Percentiles rank a stretch among this genome's conserved stretches.
These are phyloP conservation scores for Orbilia quercus DNA, from an alignment of 2,329 filamentous ascomycete species.

Conservation along the genomic window DNA sequence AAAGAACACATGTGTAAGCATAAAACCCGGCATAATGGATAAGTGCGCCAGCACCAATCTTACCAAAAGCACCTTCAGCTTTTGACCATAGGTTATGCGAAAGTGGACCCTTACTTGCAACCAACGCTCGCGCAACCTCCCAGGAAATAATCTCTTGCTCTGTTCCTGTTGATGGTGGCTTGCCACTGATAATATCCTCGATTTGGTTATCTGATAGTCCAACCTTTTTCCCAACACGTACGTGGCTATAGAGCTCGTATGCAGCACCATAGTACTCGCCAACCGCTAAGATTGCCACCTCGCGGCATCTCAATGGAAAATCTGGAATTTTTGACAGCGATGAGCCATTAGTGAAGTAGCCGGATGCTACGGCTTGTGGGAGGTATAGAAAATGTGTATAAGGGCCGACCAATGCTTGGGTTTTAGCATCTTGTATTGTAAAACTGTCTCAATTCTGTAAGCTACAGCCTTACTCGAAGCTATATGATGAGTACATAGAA, in stretches of 20 bases:
- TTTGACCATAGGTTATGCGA: conserved; percentile 19
- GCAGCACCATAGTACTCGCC: conserved; percentile 28
- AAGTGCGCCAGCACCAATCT: conserved; percentile 10
- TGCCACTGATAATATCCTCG: conserved; percentile 23
- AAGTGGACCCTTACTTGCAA: conserved; percentile 21
- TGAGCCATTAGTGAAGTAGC: conserved; percentile 1
- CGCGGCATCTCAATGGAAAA: conserved; percentile 26
- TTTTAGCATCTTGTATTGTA: conserved; percentile 21
- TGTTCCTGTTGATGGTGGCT: conserved; percentile 17
- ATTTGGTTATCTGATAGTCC: conserved; percentile 32
- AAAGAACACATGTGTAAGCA: conserved; percentile 29
- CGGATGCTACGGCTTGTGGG: conserved; percentile 1
- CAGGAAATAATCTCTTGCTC: conserved; percentile 30
- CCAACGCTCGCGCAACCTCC: conserved; percentile 27
- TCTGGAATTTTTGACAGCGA: conserved; percentile 14
- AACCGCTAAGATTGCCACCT: conserved; percentile 31
- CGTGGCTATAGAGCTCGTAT: conserved; percentile 36
- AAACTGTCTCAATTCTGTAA: conserved; percentile 8
- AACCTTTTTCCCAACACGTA: conserved; percentile 18
- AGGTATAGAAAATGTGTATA: conserved; percentile 37
- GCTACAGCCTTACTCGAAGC: too few species aligned
- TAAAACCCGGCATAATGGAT: conserved; percentile 42
- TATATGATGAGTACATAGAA: background rate
- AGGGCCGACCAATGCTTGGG: conserved; percentile 24
- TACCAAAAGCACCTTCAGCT: conserved; percentile 25